Evolutionary conservation across 345 rosid genomes (phyloP).

Genomic region (Citrus inodora): DNA sequence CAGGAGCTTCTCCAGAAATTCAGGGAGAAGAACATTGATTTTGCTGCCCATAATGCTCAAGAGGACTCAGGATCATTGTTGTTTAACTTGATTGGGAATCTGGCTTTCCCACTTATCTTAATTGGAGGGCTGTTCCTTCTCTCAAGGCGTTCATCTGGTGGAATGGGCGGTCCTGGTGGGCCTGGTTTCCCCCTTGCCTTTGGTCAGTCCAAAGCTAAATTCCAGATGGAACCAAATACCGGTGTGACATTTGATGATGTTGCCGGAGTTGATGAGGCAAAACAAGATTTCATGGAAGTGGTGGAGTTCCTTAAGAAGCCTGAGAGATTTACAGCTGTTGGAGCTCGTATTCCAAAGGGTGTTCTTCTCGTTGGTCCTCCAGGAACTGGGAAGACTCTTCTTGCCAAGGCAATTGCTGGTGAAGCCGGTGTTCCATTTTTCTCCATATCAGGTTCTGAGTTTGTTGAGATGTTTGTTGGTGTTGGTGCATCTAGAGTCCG

Average conservation of each 20-base stretch:
- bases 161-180: constrained; percentile 99
- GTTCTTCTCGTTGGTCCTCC: constrained; percentile 99
- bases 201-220: constrained; percentile 97
- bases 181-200: constrained; percentile 84
- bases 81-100: constrained; percentile 84
- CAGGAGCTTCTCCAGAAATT: constrained; percentile 97
- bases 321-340: constrained; percentile 95
- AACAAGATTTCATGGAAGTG: constrained; percentile 99
- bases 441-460: constrained; percentile 96
- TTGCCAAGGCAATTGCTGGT: constrained; percentile 99
- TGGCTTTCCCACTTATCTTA: constrained; percentile 86
- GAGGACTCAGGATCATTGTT: constrained; percentile 88
- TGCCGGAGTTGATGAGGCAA: constrained; percentile 99
- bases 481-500: constrained; percentile 97
- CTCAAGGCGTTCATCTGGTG: constrained; percentile 89
- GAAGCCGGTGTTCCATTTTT: constrained; percentile 98
- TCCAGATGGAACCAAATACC: constrained; percentile 98
- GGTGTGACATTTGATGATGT: constrained; percentile 98
- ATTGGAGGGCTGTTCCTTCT: constrained; percentile 97
- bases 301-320: constrained; percentile 98
- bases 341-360: constrained; percentile 96
- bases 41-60: constrained; percentile 97
- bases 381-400: constrained; percentile 97
- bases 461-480: constrained; percentile 98
- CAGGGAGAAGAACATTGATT: constrained; percentile 92